Evolutionary conservation across 2,329 filamentous ascomycete species (phyloP).

Genomic region (Talaromyces pinophilus): DNA sequence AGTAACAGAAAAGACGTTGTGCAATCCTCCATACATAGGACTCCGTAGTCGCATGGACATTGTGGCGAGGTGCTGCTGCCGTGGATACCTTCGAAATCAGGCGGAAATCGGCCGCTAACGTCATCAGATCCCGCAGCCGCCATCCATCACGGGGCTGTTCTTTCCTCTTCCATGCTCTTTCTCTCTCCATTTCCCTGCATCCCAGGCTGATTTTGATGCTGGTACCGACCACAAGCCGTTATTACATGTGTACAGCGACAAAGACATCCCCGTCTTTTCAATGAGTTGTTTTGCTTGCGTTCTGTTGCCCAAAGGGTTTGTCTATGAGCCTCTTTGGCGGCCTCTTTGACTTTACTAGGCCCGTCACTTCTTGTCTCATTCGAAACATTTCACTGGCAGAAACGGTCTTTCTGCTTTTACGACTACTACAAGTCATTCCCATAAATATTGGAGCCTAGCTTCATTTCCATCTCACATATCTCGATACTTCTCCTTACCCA

Average conservation of each 20-base stretch:
- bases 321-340: slow-evolving; percentile 15
- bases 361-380: slow-evolving; percentile 11
- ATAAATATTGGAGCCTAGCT: not conserved
- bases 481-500: not conserved
- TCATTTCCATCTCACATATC: slow-evolving; percentile 2
- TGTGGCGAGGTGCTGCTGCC: slow-evolving; percentile 17
- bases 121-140: slow-evolving; percentile 23
- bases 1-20: not conserved
- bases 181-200: not conserved
- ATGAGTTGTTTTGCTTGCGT: slow-evolving; percentile 13
- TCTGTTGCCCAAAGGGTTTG: slow-evolving; percentile 3
- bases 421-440: not conserved
- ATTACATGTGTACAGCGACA: slow-evolving; percentile 1
- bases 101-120: slow-evolving; percentile 23
- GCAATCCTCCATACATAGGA: not conserved
- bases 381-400: slow-evolving; percentile 1
- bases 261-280: not conserved
- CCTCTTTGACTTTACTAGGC: slow-evolving; percentile 2
- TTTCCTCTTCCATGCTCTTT: slow-evolving; percentile 9
- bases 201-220: slow-evolving; percentile 1
- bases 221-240: not conserved
- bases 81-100: not conserved
- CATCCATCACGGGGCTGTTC: slow-evolving; percentile 16
- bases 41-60: not conserved
- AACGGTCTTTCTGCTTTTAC: not conserved